Base-by-base conservation (phyloP, 202 grass and related monocot species). In the Zoysia matrella region DNA sequence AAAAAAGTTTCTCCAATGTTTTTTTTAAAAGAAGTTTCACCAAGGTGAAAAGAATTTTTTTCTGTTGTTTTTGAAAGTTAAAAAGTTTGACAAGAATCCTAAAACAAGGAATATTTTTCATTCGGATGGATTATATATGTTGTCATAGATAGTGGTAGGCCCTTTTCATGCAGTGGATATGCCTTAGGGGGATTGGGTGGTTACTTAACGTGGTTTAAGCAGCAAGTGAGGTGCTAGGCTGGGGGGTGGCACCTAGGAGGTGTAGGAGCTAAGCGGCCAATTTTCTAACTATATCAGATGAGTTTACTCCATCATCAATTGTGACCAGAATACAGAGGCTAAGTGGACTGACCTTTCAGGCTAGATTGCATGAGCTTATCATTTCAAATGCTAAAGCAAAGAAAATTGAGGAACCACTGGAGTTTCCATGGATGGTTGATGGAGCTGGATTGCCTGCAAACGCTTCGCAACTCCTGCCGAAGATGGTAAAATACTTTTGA, bases 391-490 rank as follows among this genome's bases (percentile, higher is more conserved):
- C 80, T 58, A 90, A 77, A 86, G 76, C 73, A 47, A 90, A 87
- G 54, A 62, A 77, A 58, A 73, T 83, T 39, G 80, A 83, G 80
- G 83, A 50, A 74, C 76, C 52, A 53, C 49, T 73, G 71, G 88
- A 94, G 60, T 83, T 83, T 87, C 93, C 89, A 2, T 99, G 96
- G 96, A 99, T 99, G 96, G 83, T 92, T 81, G 93, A 99, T 87
- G 96, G 96, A 88, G 96, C 96, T 86, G 93, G 91, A 60, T 78
- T 99, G 75, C 93, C 96, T 90, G 68, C 71, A 88, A 86, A 94
- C 85, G 92, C 93, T 90, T 99, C 89, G 57, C 76, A 93, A 89
- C 85, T 95, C 84, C 93, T 99, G 73, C 93, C 78, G 47, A 89
- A 90, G 89, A 84, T 99, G 90, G 96, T 99, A 94, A 73, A 86